phyloP scores from a whole-genome alignment of 805 yeast species.

The Kluyveromyces siamensis region DNA sequence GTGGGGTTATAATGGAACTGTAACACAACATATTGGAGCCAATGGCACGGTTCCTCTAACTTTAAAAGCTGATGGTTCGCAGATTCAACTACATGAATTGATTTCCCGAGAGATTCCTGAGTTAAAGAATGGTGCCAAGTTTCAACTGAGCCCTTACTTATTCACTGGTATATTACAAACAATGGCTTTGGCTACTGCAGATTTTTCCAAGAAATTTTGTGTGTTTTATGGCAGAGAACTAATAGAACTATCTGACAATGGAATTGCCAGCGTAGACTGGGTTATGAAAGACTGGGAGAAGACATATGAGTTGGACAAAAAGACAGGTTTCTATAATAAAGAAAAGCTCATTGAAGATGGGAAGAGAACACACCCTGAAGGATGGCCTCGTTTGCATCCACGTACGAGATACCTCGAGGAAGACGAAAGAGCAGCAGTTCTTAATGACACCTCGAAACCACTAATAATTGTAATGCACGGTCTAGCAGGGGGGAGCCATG shows the following conservation, averaged over 20 bases:
- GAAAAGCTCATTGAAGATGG: conserved; percentile 27
- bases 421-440: conserved; percentile 31
- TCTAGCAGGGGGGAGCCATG: conserved; percentile 73
- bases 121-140: conserved; percentile 38
- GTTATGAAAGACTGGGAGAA: conserved; percentile 30
- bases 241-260: conserved; percentile 52
- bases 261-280: conserved; percentile 68
- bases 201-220: conserved; percentile 40
- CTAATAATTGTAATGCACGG: conserved; percentile 61
- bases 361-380: conserved; percentile 38
- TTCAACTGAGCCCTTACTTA: conserved; percentile 52
- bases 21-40: conserved; percentile 18
- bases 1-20: conserved; percentile 29
- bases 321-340: conserved; percentile 13
- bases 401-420: conserved; percentile 54
- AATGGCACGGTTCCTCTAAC: conserved; percentile 17
- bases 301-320: conserved; percentile 11
- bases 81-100: conserved; percentile 15
- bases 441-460: conserved; percentile 36
- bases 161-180: conserved; percentile 77
- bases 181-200: conserved; percentile 49
- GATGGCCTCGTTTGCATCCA: conserved; percentile 55
- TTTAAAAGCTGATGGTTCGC: conserved; percentile 11
- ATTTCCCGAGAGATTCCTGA: conserved; percentile 33
- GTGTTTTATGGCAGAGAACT: conserved; percentile 71